A percentile compares a stretch with the other conserved stretches of the same genome.
phyloP scores from a whole-genome alignment of 73 alveolate species.

The Diophrys sp. region DNA sequence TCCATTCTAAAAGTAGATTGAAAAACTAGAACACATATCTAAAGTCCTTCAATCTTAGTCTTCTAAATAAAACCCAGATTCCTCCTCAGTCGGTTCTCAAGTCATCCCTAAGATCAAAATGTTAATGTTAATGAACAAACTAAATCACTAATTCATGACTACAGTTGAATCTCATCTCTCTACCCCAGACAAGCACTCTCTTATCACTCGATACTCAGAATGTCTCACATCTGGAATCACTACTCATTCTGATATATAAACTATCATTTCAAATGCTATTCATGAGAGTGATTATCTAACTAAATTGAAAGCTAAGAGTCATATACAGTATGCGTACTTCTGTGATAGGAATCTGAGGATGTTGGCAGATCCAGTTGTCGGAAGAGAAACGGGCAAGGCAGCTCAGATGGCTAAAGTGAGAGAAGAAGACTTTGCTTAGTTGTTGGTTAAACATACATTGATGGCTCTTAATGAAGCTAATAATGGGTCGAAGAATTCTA shows the following conservation, averaged over 20 bases:
- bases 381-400: constrained; percentile 2
- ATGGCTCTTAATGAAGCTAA: constrained; percentile 39
- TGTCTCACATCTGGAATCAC: neutral
- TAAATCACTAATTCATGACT: constrained; percentile 3
- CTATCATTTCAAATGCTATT: neutral
- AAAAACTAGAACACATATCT: constrained; percentile 16
- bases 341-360: constrained; percentile 40
- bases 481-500: constrained; percentile 58
- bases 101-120: constrained; percentile 8
- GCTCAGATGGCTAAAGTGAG: constrained; percentile 9
- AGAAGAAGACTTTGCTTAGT: constrained; percentile 28
- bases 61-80: constrained; percentile 4
- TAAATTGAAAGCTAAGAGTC: constrained; percentile 26
- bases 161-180: neutral
- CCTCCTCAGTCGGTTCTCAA: neutral
- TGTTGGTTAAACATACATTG: constrained; percentile 31
- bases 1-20: constrained; percentile 7
- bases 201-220: neutral
- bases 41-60: constrained; percentile 1
- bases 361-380: constrained; percentile 12
- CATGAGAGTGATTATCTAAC: neutral
- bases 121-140: neutral
- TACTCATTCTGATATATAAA: neutral
- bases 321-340: constrained; percentile 47
- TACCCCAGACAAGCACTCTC: neutral